phyloP scores from a whole-genome alignment of 345 rosid species.

The Arabis alpina region DNA sequence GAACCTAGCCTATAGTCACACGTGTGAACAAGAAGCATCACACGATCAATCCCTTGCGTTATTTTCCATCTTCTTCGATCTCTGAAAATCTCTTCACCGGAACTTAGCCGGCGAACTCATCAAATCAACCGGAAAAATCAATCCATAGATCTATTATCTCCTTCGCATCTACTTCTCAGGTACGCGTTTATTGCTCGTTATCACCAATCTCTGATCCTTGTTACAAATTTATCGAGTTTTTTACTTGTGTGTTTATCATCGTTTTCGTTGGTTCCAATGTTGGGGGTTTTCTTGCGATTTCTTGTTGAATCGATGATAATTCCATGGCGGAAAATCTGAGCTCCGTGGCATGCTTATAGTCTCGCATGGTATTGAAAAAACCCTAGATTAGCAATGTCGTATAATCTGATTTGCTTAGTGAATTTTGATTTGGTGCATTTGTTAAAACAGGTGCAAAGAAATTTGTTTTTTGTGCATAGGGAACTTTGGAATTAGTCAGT shows the following conservation, averaged over 20 bases:
- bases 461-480: neutral
- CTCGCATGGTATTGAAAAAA: neutral
- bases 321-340: neutral
- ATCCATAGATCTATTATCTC: slow-evolving; percentile 12
- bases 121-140: slow-evolving; percentile 25
- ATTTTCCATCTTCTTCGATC: slow-evolving; percentile 17
- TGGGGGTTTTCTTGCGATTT: neutral
- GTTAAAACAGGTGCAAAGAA: neutral
- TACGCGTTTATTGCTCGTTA: neutral
- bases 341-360: neutral
- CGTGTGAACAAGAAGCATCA: slow-evolving; percentile 29
- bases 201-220: neutral
- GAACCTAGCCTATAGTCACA: slow-evolving; percentile 1
- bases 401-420: slow-evolving; percentile 11
- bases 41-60: slow-evolving; percentile 31
- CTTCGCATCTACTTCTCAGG: slow-evolving; percentile 21
- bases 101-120: slow-evolving; percentile 30
- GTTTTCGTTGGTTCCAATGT: neutral
- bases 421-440: neutral
- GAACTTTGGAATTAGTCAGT: neutral
- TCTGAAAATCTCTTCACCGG: slow-evolving; percentile 17
- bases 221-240: neutral
- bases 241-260: slow-evolving; percentile 21
- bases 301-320: neutral
- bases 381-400: slow-evolving; percentile 19